Evolutionary conservation across 208 protist species (phyloP).

Genomic region (Acanthamoeba healyi): DNA sequence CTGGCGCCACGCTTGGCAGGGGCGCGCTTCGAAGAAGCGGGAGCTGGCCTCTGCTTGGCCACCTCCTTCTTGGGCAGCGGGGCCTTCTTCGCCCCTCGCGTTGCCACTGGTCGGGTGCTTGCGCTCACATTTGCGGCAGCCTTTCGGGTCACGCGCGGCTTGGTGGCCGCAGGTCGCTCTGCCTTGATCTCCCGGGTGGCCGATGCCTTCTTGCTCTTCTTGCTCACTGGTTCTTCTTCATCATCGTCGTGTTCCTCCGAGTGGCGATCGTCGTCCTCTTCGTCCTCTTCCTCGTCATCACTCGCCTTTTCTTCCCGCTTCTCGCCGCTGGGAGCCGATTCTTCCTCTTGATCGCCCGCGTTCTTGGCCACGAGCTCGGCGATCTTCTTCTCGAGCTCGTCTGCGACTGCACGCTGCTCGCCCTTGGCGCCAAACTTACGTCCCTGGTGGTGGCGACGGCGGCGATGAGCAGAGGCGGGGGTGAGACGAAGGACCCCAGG

Average conservation of each 20-base stretch:
- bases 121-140: background rate
- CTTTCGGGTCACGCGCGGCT: background rate
- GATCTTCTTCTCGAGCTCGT: constrained; percentile 61
- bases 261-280: background rate
- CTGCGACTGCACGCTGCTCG: constrained; percentile 16
- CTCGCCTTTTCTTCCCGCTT: background rate
- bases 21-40: no score
- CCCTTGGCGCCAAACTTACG: background rate
- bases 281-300: constrained; percentile 20
- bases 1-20: no score
- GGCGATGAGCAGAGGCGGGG: background rate
- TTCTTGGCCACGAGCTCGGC: constrained; percentile 44
- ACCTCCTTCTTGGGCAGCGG: background rate
- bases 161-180: background rate
- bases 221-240: background rate
- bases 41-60: background rate
- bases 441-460: background rate
- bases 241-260: background rate
- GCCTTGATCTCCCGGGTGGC: background rate
- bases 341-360: background rate
- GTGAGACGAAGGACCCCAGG: no score
- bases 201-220: background rate
- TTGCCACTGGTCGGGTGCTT: background rate
- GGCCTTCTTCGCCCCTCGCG: background rate
- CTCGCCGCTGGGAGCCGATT: no score